Conservation (phyloP, 2,329 filamentous ascomycete species). For the Dryadomyces quercus-mongolicae region DNA sequence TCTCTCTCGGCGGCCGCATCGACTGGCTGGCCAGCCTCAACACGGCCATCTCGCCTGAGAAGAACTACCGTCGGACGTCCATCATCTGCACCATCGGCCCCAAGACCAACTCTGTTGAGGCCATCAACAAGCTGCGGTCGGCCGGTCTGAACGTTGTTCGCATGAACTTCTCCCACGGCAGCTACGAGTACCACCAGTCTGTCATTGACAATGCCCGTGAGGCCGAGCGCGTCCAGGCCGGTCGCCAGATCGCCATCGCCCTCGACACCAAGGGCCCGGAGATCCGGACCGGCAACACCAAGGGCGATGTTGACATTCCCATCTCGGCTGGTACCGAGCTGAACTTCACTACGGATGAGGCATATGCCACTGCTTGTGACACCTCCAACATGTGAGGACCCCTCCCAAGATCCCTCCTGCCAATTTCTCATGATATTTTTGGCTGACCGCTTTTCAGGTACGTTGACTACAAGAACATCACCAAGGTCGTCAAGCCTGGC, state of each 20-base stretch:
- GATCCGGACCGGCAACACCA: slow-evolving; percentile 54
- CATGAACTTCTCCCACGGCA: slow-evolving; percentile 98
- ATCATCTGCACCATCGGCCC: slow-evolving; percentile 99
- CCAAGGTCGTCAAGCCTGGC: slow-evolving; percentile 85
- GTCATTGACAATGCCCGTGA: slow-evolving; percentile 92
- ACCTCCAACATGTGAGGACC: slow-evolving; percentile 78
- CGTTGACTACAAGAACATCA: slow-evolving; percentile 99
- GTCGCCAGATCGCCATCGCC: slow-evolving; percentile 89
- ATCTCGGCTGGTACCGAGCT: slow-evolving; percentile 73
- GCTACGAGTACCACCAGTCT: slow-evolving; percentile 84
- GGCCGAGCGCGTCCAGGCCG: slow-evolving; percentile 65
- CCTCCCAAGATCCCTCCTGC: background rate
- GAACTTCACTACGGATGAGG: slow-evolving; percentile 94
- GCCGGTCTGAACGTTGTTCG: slow-evolving; percentile 95
- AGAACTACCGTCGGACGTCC: slow-evolving; percentile 89
- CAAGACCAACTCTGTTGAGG: slow-evolving; percentile 97
- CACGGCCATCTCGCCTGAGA: slow-evolving; percentile 75
- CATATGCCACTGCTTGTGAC: slow-evolving; percentile 74
- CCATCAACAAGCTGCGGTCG: slow-evolving; percentile 86
- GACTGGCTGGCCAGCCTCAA: slow-evolving; percentile 62
- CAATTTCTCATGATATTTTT: background rate
- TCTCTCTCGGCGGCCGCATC: slow-evolving; percentile 61
- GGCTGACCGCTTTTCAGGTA: slow-evolving; percentile 43
- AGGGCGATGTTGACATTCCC: slow-evolving; percentile 68
- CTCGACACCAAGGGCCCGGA: slow-evolving; percentile 60